These are phyloP conservation scores for Periconia macrospinosa DNA, from an alignment of 2,329 filamentous ascomycete species.

Conservation along the genomic window DNA sequence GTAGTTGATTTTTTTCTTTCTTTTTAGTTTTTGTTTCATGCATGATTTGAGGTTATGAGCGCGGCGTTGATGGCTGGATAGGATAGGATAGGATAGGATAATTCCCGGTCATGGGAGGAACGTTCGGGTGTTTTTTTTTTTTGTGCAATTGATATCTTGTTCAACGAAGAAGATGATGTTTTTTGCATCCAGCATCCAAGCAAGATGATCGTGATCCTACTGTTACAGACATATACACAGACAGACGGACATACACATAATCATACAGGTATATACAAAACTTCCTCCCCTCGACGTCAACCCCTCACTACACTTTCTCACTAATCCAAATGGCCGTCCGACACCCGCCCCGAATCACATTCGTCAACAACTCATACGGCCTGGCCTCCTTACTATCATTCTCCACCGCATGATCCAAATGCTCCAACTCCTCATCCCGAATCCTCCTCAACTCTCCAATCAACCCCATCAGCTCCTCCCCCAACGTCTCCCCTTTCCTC, in stretches of 20 bases:
- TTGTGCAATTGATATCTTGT: background rate
- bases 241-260: background rate
- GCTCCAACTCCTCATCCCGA: constrained; percentile 93
- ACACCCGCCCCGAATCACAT: constrained; percentile 86
- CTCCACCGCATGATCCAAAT: constrained; percentile 91
- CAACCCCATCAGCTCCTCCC: constrained; percentile 74
- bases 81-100: too few relatives aligned
- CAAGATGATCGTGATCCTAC: background rate
- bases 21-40: background rate
- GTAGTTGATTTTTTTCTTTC: constrained; percentile 13
- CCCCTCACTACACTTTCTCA: constrained; percentile 62
- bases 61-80: background rate
- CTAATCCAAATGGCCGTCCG: constrained; percentile 90
- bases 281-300: background rate
- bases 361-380: constrained; percentile 86
- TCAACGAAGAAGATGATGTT: background rate
- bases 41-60: background rate
- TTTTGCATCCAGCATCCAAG: background rate
- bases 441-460: constrained; percentile 77
- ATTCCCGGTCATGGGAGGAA: background rate
- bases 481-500: constrained; percentile 75
- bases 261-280: constrained; percentile 3
- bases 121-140: background rate
- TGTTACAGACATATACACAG: background rate
- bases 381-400: constrained; percentile 88